Percentiles rank a stretch among this genome's conserved stretches.
Conservation (phyloP, 2,329 filamentous ascomycete species). For the Claviceps monticola region DNA sequence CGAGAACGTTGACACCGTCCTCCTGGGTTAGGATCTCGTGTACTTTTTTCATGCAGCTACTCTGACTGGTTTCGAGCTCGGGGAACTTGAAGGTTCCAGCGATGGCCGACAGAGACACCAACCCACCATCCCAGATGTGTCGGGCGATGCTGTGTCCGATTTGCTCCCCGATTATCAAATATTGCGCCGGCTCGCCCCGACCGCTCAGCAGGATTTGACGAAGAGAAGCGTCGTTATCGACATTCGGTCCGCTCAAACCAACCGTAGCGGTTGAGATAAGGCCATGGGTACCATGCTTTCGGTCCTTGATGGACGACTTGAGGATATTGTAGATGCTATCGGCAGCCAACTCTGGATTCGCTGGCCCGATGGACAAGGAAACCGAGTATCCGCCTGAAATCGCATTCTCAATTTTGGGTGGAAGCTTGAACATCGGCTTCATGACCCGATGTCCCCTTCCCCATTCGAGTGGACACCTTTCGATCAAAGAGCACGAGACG, state of each 20-base stretch:
- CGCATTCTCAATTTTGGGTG: slow-evolving; percentile 13
- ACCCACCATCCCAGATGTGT: slow-evolving; percentile 45
- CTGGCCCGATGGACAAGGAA: slow-evolving; percentile 16
- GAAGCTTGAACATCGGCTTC: slow-evolving; percentile 20
- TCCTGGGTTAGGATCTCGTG: slow-evolving; percentile 15
- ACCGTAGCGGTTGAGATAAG: slow-evolving; percentile 32
- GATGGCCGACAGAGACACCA: slow-evolving; percentile 27
- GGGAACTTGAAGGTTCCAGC: slow-evolving; percentile 16
- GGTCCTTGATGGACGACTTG: slow-evolving; percentile 8
- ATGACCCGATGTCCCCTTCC: slow-evolving; percentile 25
- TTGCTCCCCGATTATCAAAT: slow-evolving; percentile 37
- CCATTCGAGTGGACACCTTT: slow-evolving; percentile 16
- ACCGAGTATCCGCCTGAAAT: slow-evolving; percentile 13
- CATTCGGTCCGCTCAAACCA: slow-evolving; percentile 14
- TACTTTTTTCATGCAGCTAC: slow-evolving; percentile 17
- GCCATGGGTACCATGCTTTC: slow-evolving; percentile 15
- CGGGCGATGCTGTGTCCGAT: slow-evolving; percentile 46
- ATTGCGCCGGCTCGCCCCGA: slow-evolving; percentile 9
- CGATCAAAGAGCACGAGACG: slow-evolving; percentile 13
- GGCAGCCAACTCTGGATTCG: slow-evolving; percentile 12
- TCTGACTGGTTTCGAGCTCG: slow-evolving; percentile 13
- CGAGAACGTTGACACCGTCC: slow-evolving; percentile 29
- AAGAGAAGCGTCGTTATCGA: slow-evolving; percentile 14
- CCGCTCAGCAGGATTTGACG: slow-evolving; percentile 17
- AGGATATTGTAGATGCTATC: slow-evolving; percentile 15